These are phyloP conservation scores for Takashimella tepidaria DNA, from an alignment of 1,284 basidiomycete genomes.

Conservation along the genomic window DNA sequence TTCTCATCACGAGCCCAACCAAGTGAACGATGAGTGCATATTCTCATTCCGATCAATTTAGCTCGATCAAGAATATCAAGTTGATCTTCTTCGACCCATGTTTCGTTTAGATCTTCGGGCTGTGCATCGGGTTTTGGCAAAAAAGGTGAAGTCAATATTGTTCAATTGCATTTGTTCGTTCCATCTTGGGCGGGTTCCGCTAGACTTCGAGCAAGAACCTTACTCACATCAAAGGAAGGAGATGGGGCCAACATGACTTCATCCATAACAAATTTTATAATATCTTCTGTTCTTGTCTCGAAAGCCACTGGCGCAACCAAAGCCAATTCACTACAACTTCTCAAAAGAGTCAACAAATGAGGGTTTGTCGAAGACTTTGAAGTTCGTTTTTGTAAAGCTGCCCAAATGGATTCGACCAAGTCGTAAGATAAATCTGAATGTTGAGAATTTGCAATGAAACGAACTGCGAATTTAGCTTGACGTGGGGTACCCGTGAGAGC, in stretches of 20 bases:
- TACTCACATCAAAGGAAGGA: constrained; percentile 51
- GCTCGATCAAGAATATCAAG: constrained; percentile 54
- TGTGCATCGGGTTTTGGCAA: too few species aligned
- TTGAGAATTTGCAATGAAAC: constrained; percentile 62
- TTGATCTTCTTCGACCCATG: constrained; percentile 65
- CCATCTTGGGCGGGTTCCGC: too few species aligned
- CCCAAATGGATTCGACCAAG: constrained; percentile 56
- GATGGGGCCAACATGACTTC: constrained; percentile 61
- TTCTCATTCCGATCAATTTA: constrained; percentile 69
- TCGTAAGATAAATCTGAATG: constrained; percentile 55
- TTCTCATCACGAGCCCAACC: constrained; percentile 59
- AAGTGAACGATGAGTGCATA: constrained; percentile 71
- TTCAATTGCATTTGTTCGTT: too few species aligned
- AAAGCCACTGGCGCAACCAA: constrained; percentile 65
- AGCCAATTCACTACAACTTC: constrained; percentile 70
- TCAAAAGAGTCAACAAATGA: constrained; percentile 61
- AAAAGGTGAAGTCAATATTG: too few species aligned
- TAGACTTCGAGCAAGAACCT: too few species aligned
- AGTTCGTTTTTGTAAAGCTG: constrained; percentile 56
- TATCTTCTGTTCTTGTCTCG: constrained; percentile 66
- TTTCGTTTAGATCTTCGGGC: constrained; percentile 49
- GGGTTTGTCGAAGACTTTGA: too few species aligned
- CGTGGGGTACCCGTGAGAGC: constrained; percentile 59
- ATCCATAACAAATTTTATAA: constrained; percentile 67
- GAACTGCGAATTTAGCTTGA: constrained; percentile 83